Conservation (phyloP, 768 basidiomycete genomes). For the Leccinum broughii region DNA sequence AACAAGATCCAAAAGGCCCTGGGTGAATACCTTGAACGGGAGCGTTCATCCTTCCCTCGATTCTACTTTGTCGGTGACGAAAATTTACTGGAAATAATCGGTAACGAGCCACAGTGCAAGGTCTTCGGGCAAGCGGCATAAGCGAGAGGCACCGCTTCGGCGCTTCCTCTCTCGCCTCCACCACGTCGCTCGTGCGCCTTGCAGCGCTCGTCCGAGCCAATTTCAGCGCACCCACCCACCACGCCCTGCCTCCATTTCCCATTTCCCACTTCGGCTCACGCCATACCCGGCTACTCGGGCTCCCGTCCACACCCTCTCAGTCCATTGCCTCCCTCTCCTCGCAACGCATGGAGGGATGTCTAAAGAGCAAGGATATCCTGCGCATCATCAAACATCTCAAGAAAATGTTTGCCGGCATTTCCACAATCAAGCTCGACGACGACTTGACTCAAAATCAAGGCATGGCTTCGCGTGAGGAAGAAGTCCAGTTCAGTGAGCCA, state of each 20-base stretch:
- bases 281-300: too few species aligned
- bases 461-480: constrained; percentile 95
- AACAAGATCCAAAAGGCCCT: constrained; percentile 99
- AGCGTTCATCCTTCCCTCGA: constrained; percentile 96
- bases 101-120: constrained; percentile 49
- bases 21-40: constrained; percentile 97
- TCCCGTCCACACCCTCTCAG: too few species aligned
- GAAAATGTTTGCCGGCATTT: constrained; percentile 99
- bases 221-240: too few species aligned
- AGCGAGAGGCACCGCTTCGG: too few species aligned
- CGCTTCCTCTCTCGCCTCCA: too few species aligned
- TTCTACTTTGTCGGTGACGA: constrained; percentile 99
- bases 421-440: constrained; percentile 84
- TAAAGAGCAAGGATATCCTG: constrained; percentile 85
- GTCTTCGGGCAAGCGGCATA: too few species aligned
- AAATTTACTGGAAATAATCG: constrained; percentile 97
- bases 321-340: too few species aligned
- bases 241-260: too few species aligned
- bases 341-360: too few species aligned
- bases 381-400: constrained; percentile 99
- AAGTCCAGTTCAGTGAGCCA: constrained; percentile 80
- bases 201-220: too few species aligned
- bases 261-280: too few species aligned
- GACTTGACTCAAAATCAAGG: constrained; percentile 86
- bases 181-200: too few species aligned